A percentile compares a stretch with the other conserved stretches of the same genome.
These are phyloP conservation scores for Trifolium pratense DNA, from an alignment of 306 rosid genomes.

Conservation along the genomic window DNA sequence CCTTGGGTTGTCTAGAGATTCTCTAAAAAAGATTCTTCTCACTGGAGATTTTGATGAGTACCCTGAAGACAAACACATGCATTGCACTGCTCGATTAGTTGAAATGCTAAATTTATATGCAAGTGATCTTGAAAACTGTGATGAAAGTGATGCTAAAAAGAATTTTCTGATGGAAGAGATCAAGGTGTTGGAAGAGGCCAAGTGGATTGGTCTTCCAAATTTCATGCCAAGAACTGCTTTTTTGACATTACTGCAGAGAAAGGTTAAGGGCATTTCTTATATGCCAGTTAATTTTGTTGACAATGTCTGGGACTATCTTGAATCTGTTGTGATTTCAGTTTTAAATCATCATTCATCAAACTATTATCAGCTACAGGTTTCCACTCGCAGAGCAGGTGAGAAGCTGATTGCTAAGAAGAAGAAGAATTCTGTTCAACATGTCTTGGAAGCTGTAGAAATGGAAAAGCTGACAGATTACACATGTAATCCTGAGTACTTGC, in stretches of 20 bases:
- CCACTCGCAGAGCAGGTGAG: constrained; percentile 26
- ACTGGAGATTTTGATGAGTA: constrained; percentile 55
- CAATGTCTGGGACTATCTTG: constrained; percentile 53
- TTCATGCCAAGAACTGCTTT: constrained; percentile 57
- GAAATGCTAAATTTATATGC: constrained; percentile 41
- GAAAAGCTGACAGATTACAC: constrained; percentile 58
- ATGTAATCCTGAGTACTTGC: constrained; percentile 43
- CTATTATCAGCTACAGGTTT: constrained; percentile 53
- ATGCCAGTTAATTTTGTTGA: constrained; percentile 47
- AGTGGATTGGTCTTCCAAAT: constrained; percentile 54
- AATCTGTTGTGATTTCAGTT: constrained; percentile 37
- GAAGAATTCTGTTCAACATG: constrained; percentile 36
- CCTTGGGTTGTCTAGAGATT: constrained; percentile 48
- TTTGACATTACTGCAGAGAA: constrained; percentile 35
- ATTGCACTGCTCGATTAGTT: constrained; percentile 50
- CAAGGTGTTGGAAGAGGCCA: constrained; percentile 48
- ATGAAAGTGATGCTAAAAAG: constrained; percentile 17
- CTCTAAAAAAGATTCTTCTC: constrained; percentile 49
- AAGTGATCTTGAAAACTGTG: background rate
- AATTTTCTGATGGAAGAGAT: constrained; percentile 51
- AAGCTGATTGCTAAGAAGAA: constrained; percentile 45
- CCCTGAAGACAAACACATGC: constrained; percentile 35
- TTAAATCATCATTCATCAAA: constrained; percentile 34
- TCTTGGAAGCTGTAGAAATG: constrained; percentile 53
- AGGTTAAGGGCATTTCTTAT: constrained; percentile 38